A percentile compares a stretch with the other conserved stretches of the same genome.
Evolutionary conservation across 2,329 filamentous ascomycete species (phyloP).

Genomic region (Blumeriella jaapii): DNA sequence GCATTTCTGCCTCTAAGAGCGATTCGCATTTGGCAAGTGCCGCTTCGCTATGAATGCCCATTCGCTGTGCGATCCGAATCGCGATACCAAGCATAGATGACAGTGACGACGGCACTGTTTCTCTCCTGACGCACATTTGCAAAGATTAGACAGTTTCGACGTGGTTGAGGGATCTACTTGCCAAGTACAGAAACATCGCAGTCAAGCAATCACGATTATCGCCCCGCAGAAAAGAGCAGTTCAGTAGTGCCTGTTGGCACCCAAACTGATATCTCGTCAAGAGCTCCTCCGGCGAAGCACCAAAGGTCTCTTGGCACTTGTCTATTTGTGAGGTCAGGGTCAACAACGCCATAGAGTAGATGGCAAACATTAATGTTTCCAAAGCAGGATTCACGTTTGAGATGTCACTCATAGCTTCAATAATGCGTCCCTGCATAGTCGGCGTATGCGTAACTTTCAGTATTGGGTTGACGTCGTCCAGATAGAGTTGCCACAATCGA

Average conservation of each 20-base stretch:
- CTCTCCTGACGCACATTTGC: constrained; percentile 19
- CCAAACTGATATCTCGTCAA: constrained; percentile 32
- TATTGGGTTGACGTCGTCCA: constrained; percentile 64
- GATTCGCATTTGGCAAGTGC: constrained; percentile 30
- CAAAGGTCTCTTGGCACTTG: constrained; percentile 37
- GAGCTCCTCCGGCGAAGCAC: constrained; percentile 29
- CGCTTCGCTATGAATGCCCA: constrained; percentile 57
- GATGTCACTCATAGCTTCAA: constrained; percentile 48
- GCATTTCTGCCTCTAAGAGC: constrained; percentile 56
- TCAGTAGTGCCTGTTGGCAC: constrained; percentile 35
- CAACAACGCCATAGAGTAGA: constrained; percentile 50
- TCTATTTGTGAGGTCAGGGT: constrained; percentile 36
- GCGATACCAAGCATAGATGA: constrained; percentile 54
- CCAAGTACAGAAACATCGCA: constrained; percentile 42
- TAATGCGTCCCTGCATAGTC: constrained; percentile 51
- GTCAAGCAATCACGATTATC: constrained; percentile 35
- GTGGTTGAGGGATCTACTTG: constrained; percentile 25
- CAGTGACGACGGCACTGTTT: constrained; percentile 46
- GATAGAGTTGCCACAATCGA: constrained; percentile 61
- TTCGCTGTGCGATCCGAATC: constrained; percentile 54
- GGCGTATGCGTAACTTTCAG: constrained; percentile 64
- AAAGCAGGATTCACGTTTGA: constrained; percentile 43
- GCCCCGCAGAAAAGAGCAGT: constrained; percentile 31
- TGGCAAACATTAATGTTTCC: constrained; percentile 51
- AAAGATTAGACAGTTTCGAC: constrained; percentile 6